Evolutionary conservation across 768 basidiomycete genomes (phyloP).

Genomic region (Lentinula aciculospora): DNA sequence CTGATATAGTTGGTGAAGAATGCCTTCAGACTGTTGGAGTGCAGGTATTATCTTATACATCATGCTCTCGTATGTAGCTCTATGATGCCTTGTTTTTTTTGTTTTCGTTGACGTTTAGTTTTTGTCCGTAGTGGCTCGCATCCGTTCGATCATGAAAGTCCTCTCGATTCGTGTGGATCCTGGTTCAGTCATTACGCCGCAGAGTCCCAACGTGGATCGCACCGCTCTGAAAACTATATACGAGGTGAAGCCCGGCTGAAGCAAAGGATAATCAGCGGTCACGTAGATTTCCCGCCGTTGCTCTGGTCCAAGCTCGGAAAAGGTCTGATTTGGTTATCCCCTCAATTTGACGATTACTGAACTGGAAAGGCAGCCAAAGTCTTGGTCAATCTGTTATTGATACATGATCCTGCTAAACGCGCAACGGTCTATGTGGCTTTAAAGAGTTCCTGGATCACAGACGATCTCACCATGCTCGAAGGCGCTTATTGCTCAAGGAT

Average conservation of each 20-base stretch:
- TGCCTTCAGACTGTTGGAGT: slow-evolving; percentile 92
- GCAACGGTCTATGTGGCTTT: slow-evolving; percentile 62
- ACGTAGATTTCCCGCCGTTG: slow-evolving; percentile 46
- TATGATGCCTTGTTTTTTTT: not conserved
- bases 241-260: slow-evolving; percentile 59
- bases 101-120: not conserved
- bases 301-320: slow-evolving; percentile 36
- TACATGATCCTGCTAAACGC: slow-evolving; percentile 50
- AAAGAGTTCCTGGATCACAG: slow-evolving; percentile 59
- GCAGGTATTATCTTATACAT: slow-evolving; percentile 76
- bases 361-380: slow-evolving; percentile 39
- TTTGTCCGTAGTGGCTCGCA: slow-evolving; percentile 54
- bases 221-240: slow-evolving; percentile 36
- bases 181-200: slow-evolving; percentile 28
- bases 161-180: slow-evolving; percentile 25
- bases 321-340: not conserved
- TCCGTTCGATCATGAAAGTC: slow-evolving; percentile 65
- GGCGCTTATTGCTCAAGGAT: slow-evolving; percentile 56
- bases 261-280: slow-evolving; percentile 60
- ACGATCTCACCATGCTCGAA: slow-evolving; percentile 56
- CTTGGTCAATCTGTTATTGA: slow-evolving; percentile 57
- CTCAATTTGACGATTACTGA: not conserved
- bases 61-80: slow-evolving; percentile 67
- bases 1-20: slow-evolving; percentile 31
- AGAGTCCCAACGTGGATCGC: slow-evolving; percentile 26